A percentile compares a stretch with the other conserved stretches of the same genome.
These are phyloP conservation scores for Melaleuca alternifolia DNA, from an alignment of 345 rosid species.

Conservation along the genomic window DNA sequence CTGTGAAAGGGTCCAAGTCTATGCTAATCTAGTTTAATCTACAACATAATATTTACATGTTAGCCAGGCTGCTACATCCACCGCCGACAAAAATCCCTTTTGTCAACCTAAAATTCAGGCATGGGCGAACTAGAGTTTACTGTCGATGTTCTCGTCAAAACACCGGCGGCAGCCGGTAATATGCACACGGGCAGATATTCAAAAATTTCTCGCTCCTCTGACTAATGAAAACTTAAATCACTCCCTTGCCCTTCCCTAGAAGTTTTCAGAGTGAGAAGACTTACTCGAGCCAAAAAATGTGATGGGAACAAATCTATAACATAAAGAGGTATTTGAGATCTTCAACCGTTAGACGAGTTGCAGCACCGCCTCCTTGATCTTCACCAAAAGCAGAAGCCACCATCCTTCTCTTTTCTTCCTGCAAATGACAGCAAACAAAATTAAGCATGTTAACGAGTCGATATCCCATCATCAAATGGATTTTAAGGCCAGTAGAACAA, in stretches of 20 bases:
- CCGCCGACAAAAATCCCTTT: neutral
- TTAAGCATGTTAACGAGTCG: fast-evolving
- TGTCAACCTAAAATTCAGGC: neutral
- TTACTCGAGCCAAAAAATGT: neutral
- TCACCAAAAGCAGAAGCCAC: slow-evolving; percentile 98
- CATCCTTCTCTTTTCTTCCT: slow-evolving; percentile 96
- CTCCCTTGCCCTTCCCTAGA: neutral
- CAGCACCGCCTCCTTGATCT: slow-evolving; percentile 68
- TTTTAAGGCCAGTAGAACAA: neutral
- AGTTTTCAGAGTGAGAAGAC: neutral
- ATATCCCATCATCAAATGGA: neutral
- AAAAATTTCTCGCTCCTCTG: neutral
- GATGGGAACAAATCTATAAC: slow-evolving; percentile 6
- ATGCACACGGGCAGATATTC: neutral
- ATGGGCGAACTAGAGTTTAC: neutral
- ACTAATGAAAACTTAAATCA: neutral
- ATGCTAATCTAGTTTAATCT: neutral
- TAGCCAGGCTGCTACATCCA: neutral
- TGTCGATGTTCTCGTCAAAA: neutral
- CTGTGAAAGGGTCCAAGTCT: neutral
- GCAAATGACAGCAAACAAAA: slow-evolving; percentile 1
- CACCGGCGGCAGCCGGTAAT: neutral
- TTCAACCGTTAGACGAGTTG: slow-evolving; percentile 68
- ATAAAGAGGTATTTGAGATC: slow-evolving; percentile 67
- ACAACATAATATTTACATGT: neutral